A percentile compares a stretch with the other conserved stretches of the same genome.
Conservation (phyloP, 495 filamentous ascomycete genomes). For the Penicillium fimorum region DNA sequence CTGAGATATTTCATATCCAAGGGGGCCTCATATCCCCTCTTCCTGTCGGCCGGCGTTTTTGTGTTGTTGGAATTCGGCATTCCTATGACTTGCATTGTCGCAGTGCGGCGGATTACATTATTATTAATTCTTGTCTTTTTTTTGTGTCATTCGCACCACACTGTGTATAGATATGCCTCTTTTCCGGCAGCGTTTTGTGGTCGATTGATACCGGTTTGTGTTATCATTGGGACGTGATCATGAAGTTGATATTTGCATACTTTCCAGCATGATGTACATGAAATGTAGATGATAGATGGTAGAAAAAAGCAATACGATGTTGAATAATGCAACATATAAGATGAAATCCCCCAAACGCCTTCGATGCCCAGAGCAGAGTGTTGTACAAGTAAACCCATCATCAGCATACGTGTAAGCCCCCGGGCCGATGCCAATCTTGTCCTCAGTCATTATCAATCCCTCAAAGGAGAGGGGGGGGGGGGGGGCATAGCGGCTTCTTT, state of each 20-base stretch:
- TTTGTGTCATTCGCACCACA: slow-evolving; percentile 1
- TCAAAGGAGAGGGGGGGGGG: not conserved
- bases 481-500: too few relatives aligned
- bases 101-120: slow-evolving; percentile 7
- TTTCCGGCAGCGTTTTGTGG: not conserved
- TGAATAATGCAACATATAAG: not conserved
- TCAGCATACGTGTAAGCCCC: slow-evolving; percentile 22
- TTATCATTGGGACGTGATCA: slow-evolving; percentile 13
- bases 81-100: slow-evolving; percentile 15
- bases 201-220: not conserved
- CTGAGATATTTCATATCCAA: not conserved
- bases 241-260: slow-evolving; percentile 13
- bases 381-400: slow-evolving; percentile 28
- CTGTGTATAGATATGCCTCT: slow-evolving; percentile 3
- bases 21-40: slow-evolving; percentile 17
- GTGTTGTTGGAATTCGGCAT: slow-evolving; percentile 6
- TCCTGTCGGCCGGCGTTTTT: slow-evolving; percentile 24
- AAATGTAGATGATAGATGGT: slow-evolving; percentile 14
- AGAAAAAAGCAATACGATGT: slow-evolving; percentile 1
- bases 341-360: slow-evolving; percentile 27
- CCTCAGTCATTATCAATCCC: not conserved
- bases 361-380: slow-evolving; percentile 40
- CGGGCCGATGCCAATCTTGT: slow-evolving; percentile 7
- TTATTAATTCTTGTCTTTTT: slow-evolving; percentile 11
- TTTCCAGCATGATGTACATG: slow-evolving; percentile 9